Percentiles rank a stretch among this genome's conserved stretches.
These are phyloP conservation scores for Begonia loranthoides DNA, from an alignment of 306 rosid genomes.

Conservation along the genomic window DNA sequence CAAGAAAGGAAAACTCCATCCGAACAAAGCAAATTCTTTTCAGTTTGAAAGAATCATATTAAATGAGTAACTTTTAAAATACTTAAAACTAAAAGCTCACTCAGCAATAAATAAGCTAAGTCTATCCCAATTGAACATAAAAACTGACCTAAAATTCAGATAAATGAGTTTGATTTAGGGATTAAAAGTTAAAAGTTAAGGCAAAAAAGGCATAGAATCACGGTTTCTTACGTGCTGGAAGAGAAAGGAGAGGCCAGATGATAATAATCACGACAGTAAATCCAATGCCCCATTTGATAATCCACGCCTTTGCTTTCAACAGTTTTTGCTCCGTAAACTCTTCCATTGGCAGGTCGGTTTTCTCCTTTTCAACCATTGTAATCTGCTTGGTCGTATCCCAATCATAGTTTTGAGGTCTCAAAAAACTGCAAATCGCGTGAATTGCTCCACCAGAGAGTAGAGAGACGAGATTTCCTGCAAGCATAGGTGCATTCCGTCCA, in stretches of 20 bases:
- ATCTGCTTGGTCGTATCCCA: slow-evolving; percentile 73
- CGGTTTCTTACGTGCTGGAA: slow-evolving; percentile 55
- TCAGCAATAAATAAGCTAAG: too few species aligned
- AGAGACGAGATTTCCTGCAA: slow-evolving; percentile 82
- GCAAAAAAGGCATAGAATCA: too few species aligned
- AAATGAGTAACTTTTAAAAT: too few species aligned
- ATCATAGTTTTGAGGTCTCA: slow-evolving; percentile 80
- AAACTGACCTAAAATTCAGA: too few species aligned
- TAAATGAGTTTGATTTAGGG: too few species aligned
- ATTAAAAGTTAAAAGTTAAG: too few species aligned
- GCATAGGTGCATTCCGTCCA: slow-evolving; percentile 91
- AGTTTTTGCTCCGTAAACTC: slow-evolving; percentile 68
- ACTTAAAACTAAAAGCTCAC: too few species aligned
- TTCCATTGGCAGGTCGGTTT: slow-evolving; percentile 38
- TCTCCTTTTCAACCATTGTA: slow-evolving; percentile 75
- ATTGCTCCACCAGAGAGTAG: slow-evolving; percentile 54
- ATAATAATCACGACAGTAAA: slow-evolving; percentile 59
- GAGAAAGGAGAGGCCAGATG: slow-evolving; percentile 78
- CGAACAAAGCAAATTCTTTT: too few species aligned
- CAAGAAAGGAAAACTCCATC: too few species aligned
- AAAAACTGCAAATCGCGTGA: slow-evolving; percentile 48
- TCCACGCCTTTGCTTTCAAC: slow-evolving; percentile 55
- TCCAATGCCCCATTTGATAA: slow-evolving; percentile 75
- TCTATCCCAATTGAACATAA: too few species aligned
- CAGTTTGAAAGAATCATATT: too few species aligned